Evolutionary conservation across 2,329 filamentous ascomycete genomes (phyloP).

Genomic region (Penicillium olsonii): DNA sequence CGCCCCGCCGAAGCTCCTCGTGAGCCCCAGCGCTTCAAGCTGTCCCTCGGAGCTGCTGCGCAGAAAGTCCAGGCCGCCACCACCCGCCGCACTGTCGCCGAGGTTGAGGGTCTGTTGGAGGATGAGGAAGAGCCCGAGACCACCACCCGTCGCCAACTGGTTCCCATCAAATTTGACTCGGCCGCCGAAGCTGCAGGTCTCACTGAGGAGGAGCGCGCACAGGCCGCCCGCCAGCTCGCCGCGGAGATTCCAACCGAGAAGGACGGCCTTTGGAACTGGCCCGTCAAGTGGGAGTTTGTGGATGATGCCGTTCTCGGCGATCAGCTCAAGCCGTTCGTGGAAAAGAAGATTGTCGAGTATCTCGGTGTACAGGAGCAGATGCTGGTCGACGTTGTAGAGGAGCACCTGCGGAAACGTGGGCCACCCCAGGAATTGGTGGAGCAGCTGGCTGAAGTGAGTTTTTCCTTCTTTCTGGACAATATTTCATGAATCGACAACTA

Average conservation of each 20-base stretch:
- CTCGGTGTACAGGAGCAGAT: conserved; percentile 95
- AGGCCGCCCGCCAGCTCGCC: conserved; percentile 78
- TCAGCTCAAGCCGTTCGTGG: conserved; percentile 89
- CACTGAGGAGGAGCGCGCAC: conserved; percentile 82
- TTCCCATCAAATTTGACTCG: conserved; percentile 80
- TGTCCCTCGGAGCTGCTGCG: conserved; percentile 85
- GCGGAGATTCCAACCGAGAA: conserved; percentile 87
- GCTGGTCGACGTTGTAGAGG: conserved; percentile 87
- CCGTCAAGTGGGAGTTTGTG: conserved; percentile 88
- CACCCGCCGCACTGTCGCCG: conserved; percentile 78
- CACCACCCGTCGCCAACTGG: conserved; percentile 70
- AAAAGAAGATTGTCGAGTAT: conserved; percentile 97
- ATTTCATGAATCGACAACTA: conserved; percentile 28
- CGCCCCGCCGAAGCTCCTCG: conserved; percentile 43
- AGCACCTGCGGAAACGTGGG: conserved; percentile 75
- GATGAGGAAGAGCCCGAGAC: conserved; percentile 84
- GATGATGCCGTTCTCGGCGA: conserved; percentile 78
- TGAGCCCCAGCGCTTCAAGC: conserved; percentile 78
- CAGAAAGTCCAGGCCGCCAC: conserved; percentile 66
- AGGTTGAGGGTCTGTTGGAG: conserved; percentile 91
- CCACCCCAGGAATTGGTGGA: conserved; percentile 79
- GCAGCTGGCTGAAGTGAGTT: conserved; percentile 76
- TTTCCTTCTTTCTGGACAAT: background rate
- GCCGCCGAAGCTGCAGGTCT: conserved; percentile 66
- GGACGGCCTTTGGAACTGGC: conserved; percentile 86